Evolutionary conservation across 306 rosid species (phyloP).

Genomic region (Echinosophora koreensis): DNA sequence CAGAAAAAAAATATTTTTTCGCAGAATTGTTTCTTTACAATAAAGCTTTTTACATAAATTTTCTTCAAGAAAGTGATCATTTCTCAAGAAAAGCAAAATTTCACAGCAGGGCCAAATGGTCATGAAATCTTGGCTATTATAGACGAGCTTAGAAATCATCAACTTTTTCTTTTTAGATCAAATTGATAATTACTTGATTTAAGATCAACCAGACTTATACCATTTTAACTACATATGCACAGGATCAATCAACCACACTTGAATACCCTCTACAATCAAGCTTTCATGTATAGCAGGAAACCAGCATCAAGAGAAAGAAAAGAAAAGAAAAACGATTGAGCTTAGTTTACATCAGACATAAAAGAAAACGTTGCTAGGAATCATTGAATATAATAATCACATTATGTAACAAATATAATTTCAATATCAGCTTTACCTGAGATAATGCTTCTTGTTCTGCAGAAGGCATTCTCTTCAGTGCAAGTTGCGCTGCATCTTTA

Average conservation of each 20-base stretch:
- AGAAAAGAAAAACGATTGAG: neutral
- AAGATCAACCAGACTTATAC: constrained; percentile 16
- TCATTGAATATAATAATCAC: constrained; percentile 1
- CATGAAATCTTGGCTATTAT: constrained; percentile 19
- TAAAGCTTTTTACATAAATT: neutral
- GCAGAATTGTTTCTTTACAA: constrained; percentile 4
- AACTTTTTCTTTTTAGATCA: neutral
- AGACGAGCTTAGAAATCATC: constrained; percentile 6
- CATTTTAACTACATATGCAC: neutral
- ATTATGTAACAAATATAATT: constrained; percentile 9
- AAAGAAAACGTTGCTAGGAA: constrained; percentile 29
- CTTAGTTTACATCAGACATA: constrained; percentile 8
- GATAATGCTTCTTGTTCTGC: constrained; percentile 99
- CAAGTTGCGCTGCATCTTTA: constrained; percentile 97
- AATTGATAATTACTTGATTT: constrained; percentile 25
- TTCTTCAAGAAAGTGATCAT: constrained; percentile 11
- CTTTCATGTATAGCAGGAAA: constrained; percentile 30
- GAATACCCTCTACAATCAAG: constrained; percentile 18
- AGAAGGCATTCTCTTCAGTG: constrained; percentile 95
- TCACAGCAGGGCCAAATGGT: constrained; percentile 18
- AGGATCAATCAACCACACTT: constrained; percentile 32
- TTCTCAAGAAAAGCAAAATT: neutral
- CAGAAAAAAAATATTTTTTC: neutral
- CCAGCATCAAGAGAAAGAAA: constrained; percentile 17
- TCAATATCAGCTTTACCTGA: constrained; percentile 59